Percentiles rank a stretch among this genome's conserved stretches.
Evolutionary conservation across 306 rosid species (phyloP).

Genomic region (Oemleria cerasiformis): DNA sequence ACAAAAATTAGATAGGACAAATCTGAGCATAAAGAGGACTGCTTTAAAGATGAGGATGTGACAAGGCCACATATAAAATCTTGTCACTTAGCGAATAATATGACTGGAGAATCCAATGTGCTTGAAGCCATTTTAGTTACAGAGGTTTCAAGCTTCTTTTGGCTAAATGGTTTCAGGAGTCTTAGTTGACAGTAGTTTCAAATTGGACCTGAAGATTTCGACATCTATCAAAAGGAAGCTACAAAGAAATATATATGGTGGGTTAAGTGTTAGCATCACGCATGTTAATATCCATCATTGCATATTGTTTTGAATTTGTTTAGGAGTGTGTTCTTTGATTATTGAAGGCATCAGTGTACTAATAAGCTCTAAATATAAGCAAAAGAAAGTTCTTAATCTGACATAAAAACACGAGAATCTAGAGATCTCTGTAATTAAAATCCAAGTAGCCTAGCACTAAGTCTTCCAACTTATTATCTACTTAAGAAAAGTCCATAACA

Average conservation of each 20-base stretch:
- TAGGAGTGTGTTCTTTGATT: neutral
- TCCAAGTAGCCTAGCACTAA: constrained; percentile 3
- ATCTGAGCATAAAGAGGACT: neutral
- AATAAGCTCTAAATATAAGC: neutral
- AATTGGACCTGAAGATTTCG: no score
- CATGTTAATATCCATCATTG: neutral
- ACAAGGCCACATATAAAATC: no score
- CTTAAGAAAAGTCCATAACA: neutral
- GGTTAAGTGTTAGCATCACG: no score
- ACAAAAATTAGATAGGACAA: neutral
- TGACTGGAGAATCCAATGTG: no score
- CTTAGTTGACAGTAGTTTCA: neutral
- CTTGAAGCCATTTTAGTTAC: neutral
- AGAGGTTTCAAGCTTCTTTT: neutral
- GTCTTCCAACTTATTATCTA: constrained; percentile 18
- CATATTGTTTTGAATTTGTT: neutral
- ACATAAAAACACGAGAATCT: constrained; percentile 1
- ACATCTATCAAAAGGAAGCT: no score
- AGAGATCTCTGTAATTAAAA: neutral
- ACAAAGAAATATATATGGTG: no score
- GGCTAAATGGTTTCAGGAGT: neutral
- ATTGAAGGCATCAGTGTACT: no score
- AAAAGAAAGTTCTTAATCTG: neutral
- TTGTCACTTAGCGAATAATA: no score
- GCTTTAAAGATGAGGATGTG: neutral